Base-by-base conservation (phyloP, 2,329 filamentous ascomycete species). In the Nemania diffusa region DNA sequence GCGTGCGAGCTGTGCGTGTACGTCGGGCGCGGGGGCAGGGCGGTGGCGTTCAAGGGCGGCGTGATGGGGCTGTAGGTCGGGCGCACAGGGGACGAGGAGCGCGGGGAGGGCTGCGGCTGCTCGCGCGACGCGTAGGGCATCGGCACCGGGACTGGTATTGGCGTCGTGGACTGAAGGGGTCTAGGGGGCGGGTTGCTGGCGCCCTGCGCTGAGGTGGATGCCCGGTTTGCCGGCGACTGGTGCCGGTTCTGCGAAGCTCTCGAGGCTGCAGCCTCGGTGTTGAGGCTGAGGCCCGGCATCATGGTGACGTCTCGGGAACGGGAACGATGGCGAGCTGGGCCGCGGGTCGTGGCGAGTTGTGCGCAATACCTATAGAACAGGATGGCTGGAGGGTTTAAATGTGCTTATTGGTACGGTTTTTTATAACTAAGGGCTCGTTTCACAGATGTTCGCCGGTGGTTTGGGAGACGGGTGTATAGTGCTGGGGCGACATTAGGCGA, bases 21-120 rank as follows among this genome's bases (percentile, higher is more conserved):
- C 3, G 71, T 66, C 32, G 73, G 74, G 7, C 73, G 73, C 27
- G 74, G 71, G 17, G 71, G 69, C 34, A 80, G 76, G 56, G 74
- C 78, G 40, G 79, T 75, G 15, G 81, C 79, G 64, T 77, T 78
- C 26, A 82, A 76, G 7, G 84, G 84, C 9, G 86, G 85, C 20
- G 86, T 87, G 68, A 88, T 83, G 60, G 86, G 86, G 69, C 85
- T 87, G 69, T 88, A 80, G 61, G 85, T 82, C 24, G 86, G 86
- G 32, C 81, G 80, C 32, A 75, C 74, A 2, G 85, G 85, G 20
- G 84, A 85, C 37, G 81, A 77, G 42, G 81, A 76, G 48, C 80
- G 80, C 26, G 68, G 29, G 2, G 68, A 53, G n/a, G 65, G 8
- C 17, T 64, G 66, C 13, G 15, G 48, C 24, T 51, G 61, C 42